Base-by-base conservation (phyloP, 495 filamentous ascomycete species). In the Penicillium crystallinum region DNA sequence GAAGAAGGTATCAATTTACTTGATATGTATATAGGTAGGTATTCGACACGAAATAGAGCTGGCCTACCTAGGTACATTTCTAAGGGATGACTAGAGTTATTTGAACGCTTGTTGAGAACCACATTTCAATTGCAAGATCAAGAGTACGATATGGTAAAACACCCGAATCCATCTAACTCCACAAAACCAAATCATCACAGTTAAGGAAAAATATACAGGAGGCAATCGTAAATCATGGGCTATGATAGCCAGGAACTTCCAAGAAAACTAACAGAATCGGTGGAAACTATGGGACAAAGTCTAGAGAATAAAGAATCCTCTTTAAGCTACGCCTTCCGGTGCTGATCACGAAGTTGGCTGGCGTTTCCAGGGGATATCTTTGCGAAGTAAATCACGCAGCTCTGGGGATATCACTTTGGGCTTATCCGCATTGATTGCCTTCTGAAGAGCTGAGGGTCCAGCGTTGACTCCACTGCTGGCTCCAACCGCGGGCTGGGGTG, bases 351-450 rank as follows among this genome's bases (percentile, higher is more conserved):
- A 49, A 21, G 48, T 46, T 14, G 50, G 49, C 27, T 64, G 53
- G 12, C 59, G 48, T 34, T 57, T 71, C 71, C 66, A 74, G 3
- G 57, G 65, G 6, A 96, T 77, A 58, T 89, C 82, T 49, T 84
- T 79, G 56, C 84, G 86, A 23, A 98, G 67, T 55, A 98, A 57
- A 37, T 73, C 70, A 54, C 93, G 80, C 58, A 98, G 67, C 68
- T 97, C 90, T 0, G 86, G 82, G 39, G 84, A 91, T 30, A 97
- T 89, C 2, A 91, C 80, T 64, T 79, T 87, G 23, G 78, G 74
- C 39, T 77, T 79, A 0, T 64, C 53, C 60, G 61, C 40, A 27
- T 63, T 29, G 23, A 59, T 55, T 44, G 49, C 56, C 38, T 52
- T 46, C 35, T 56, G 48, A 22, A 58, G 56, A 18, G 53, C 35